Evolutionary conservation across 2,329 filamentous ascomycete genomes (phyloP), one percentile per base, ranked within the genome.

Genomic region (Cadophora sp.): DNA sequence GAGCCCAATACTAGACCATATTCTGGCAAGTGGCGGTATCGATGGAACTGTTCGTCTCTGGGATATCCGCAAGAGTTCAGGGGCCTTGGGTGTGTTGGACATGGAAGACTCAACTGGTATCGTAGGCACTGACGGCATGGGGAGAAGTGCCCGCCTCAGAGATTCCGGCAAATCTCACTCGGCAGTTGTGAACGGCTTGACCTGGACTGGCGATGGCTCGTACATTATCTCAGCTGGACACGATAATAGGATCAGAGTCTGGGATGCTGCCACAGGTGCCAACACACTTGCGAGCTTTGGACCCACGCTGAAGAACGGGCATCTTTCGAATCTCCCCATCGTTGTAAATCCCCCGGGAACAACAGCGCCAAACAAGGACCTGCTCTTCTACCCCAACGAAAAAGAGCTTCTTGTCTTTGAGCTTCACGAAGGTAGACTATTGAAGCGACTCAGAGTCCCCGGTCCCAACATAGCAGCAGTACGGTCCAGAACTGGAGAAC

Each of bases 201-300:
- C 89, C 0, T 98, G 94, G 93, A 94, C 91, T 0, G 89, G 93
- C 67, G 89, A 93, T 75, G 93, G 93, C 0, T 83, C 82, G 16
- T 89, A 91, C 76, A 83, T 98, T 20, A 83, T 97, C 14, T 93
- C 91, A 0, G 86, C 92, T 1, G 94, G 94, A 0, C 91, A 96
- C 66, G 96, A 98, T 77, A 85, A 92, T 59, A 87, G 91, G 9
- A 90, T 98, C 69, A 87, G 94, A 4, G 92, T 97, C 1, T 98
- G 95, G 95, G 87, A 97, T 76, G 87, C 91, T 1, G 84, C 84
- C 0, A 92, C 88, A 0, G 93, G 94, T 1, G 91, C 91, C 20
- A 97, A 98, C 78, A 96, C 92, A 0, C 86, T 97, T 6, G 92
- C 91, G 0, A 94, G 91, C 77, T 98, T 97, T 76, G 94, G 94